These are phyloP conservation scores for Carex cristatella DNA, from an alignment of 176 grass and related monocot species.

Conservation along the genomic window DNA sequence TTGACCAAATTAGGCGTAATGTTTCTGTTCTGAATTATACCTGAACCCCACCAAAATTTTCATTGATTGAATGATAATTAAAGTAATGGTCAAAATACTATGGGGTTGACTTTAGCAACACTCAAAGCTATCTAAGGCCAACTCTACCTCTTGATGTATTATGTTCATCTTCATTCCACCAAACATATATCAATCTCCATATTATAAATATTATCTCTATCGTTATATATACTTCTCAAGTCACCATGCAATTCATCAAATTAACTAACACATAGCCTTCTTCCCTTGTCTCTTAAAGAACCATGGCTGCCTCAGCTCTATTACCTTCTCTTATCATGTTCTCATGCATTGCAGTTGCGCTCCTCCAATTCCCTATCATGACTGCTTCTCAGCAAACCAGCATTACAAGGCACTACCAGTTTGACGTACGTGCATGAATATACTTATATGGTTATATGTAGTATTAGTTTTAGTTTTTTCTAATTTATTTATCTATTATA, in stretches of 20 bases:
- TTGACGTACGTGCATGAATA: slow-evolving; percentile 12
- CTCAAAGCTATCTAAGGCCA: slow-evolving; percentile 22
- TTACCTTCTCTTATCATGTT: background rate
- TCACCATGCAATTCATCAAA: background rate
- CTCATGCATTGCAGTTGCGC: background rate
- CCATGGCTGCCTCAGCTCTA: background rate
- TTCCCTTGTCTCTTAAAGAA: background rate
- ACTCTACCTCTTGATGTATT: slow-evolving; percentile 3
- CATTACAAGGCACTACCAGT: slow-evolving; percentile 23
- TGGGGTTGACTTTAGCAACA: slow-evolving; percentile 17
- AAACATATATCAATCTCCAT: slow-evolving; percentile 2
- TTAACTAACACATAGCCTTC: background rate
- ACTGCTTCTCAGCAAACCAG: background rate
- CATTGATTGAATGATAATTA: background rate
- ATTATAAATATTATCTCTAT: background rate
- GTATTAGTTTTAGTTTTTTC: background rate
- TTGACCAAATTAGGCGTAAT: background rate
- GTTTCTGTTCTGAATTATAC: background rate
- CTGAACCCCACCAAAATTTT: background rate
- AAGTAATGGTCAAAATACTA: slow-evolving; percentile 8
- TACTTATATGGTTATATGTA: background rate
- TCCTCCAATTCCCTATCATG: background rate
- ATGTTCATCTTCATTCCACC: slow-evolving; percentile 24
- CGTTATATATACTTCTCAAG: slow-evolving; percentile 2
- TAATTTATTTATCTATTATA: background rate